Base-by-base conservation (phyloP, 371 early-diverging fungal genomes). In the Mortierella sp. region DNA sequence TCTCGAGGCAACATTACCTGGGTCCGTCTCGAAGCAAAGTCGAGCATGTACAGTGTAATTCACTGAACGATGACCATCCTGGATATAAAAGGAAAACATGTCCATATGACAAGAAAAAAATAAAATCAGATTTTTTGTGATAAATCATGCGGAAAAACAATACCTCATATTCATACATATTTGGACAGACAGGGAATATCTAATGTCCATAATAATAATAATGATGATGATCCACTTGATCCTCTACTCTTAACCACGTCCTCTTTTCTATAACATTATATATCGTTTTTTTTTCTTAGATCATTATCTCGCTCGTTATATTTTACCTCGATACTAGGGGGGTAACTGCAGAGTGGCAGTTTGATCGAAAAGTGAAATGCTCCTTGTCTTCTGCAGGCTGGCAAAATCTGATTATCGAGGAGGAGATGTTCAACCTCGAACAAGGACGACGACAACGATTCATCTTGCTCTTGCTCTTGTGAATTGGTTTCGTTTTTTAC, bases 301-400 rank as follows among this genome's bases (percentile, higher is more conserved):
- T 10, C 12, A 18, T 47, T 10, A 49, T 59, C 47, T n/a, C n/a
- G 2, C 16, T 26, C 49, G n/a, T 24, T 30, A 11, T 40, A 35
- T 20, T 35, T 55, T 71, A 80, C 80, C 75, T 80, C 67, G 45
- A 72, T 59, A 39, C 72, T 72, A 1, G 80, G 80, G 3, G 80
- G 75, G 32, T 51, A 80, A 47, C 62, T 75, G 63, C 80, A 80
- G 11, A 80, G 61, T 20, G 80, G 80, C 47, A 80, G 58, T 37
- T 80, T 80, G 43, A 80, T 75, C 1, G 66, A 72, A 58, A 80
- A 80, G 35, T 75, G 66, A 28, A 75, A 61, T 43, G 64, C 57
- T 5, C 64, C 49, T 54, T 71, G 71, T 54, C 77, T 24, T 22
- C 49, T 63, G 54, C 72, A 77, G 0, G 59, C 30, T 12, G 71